These are phyloP conservation scores for Solanum hybrid DNA, from an alignment of 305 asterid species.

Conservation along the genomic window DNA sequence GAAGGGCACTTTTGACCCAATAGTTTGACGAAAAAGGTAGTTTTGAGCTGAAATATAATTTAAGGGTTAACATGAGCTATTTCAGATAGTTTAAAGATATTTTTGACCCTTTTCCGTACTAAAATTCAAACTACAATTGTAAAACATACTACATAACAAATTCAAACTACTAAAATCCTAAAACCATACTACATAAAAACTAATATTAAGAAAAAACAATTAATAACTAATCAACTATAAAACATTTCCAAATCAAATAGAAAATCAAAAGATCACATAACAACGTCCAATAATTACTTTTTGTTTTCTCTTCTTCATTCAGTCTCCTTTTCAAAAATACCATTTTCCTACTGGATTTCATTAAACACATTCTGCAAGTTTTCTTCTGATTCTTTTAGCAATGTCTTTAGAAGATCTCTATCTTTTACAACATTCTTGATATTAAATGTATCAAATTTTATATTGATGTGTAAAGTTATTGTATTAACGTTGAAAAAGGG, in stretches of 20 bases:
- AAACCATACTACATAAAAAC: not conserved
- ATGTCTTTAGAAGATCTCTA: not conserved
- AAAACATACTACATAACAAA: not conserved
- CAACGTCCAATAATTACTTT: no score
- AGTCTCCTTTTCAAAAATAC: not conserved
- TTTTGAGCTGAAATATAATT: no score
- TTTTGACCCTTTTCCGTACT: no score
- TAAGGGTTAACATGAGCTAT: no score
- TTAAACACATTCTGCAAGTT: not conserved
- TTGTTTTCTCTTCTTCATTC: not conserved
- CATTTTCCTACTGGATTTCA: not conserved
- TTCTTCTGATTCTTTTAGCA: no score
- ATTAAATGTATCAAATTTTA: not conserved
- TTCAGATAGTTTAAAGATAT: no score
- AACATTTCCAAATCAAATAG: not conserved
- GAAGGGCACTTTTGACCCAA: no score
- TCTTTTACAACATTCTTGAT: not conserved
- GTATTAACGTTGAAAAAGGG: not conserved
- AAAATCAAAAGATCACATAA: not conserved
- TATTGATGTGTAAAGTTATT: not conserved
- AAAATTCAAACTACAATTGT: not conserved
- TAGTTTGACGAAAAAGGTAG: rapidly evolving
- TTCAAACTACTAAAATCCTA: not conserved
- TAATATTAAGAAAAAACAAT: no score
- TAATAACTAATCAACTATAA: not conserved